phyloP scores from a whole-genome alignment of 306 rosid species.

The Bauhinia variegata region DNA sequence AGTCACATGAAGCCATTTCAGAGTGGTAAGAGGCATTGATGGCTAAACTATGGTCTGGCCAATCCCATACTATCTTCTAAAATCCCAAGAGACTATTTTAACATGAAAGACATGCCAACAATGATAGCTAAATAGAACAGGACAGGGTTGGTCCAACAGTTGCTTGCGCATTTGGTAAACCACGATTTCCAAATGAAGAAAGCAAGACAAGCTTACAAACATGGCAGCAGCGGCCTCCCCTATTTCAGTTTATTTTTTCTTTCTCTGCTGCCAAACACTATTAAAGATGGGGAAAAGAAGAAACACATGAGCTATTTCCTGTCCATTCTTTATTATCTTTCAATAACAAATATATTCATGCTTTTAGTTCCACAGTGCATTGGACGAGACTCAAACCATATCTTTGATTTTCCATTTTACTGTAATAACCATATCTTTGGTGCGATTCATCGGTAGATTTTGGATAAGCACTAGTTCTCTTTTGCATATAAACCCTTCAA shows the following conservation, averaged over 20 bases:
- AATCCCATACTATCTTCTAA: not conserved
- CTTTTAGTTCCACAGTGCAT: not conserved
- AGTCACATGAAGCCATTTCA: too few relatives aligned
- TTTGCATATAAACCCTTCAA: slow-evolving; percentile 26
- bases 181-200: not conserved
- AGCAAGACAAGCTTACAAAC: not conserved
- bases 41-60: not conserved
- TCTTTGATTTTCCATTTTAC: too few relatives aligned
- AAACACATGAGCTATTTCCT: not conserved
- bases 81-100: slow-evolving; percentile 2
- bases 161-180: not conserved
- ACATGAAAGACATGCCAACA: not conserved
- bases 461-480: too few relatives aligned
- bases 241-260: too few relatives aligned
- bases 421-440: slow-evolving; percentile 26
- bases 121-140: not conserved
- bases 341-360: slow-evolving; percentile 5
- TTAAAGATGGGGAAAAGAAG: slow-evolving; percentile 5
- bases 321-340: not conserved
- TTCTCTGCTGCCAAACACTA: slow-evolving; percentile 14
- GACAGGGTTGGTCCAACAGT: not conserved
- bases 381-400: slow-evolving; percentile 12
- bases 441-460: slow-evolving; percentile 17
- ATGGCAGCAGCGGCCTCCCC: not conserved
- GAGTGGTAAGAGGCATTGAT: not conserved